A percentile compares a stretch with the other conserved stretches of the same genome.
These are phyloP conservation scores for Phytopythium mirpurense DNA, from an alignment of 352 stramenopile genomes.

Conservation along the genomic window DNA sequence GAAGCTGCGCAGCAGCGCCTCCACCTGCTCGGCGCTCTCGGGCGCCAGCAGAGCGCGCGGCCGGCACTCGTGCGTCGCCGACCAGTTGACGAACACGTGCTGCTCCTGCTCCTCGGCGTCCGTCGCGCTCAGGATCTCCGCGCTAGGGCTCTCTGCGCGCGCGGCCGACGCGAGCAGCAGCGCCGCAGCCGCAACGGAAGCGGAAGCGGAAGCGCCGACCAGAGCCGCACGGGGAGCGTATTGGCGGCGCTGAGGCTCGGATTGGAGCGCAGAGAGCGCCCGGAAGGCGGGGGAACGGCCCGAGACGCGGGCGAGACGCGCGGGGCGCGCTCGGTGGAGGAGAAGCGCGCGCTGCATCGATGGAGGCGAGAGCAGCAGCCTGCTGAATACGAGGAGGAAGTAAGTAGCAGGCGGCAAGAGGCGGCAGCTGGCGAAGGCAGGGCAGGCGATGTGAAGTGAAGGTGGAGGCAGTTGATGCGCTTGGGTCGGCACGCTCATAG, in stretches of 20 bases:
- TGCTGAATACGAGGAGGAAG: too few species aligned
- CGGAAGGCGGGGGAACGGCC: not conserved
- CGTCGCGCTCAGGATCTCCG: conserved; percentile 22
- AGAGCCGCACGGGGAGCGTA: too few species aligned
- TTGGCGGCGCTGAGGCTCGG: not conserved
- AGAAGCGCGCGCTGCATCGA: conserved; percentile 4
- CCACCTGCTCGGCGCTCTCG: conserved; percentile 65
- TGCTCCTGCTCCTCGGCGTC: conserved; percentile 18
- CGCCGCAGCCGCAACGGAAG: conserved; percentile 11
- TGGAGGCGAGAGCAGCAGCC: not conserved
- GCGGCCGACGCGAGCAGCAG: conserved; percentile 14
- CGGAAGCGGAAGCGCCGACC: too few species aligned
- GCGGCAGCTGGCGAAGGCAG: too few species aligned
- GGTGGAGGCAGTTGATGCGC: too few species aligned
- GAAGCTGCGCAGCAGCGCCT: conserved; percentile 51
- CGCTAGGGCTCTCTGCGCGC: conserved; percentile 1
- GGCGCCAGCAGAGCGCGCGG: conserved; percentile 63
- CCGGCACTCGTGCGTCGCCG: conserved; percentile 67
- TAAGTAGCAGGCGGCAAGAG: too few species aligned
- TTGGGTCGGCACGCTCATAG: too few species aligned
- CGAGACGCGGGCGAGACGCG: not conserved
- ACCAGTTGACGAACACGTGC: conserved; percentile 81
- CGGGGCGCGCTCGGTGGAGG: not conserved
- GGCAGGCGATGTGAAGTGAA: too few species aligned
- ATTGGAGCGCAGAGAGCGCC: not conserved